Evolutionary conservation across 352 stramenopile genomes (phyloP), one percentile per base, ranked within the genome.

Genomic region (Aphanomyces cochlioides): DNA sequence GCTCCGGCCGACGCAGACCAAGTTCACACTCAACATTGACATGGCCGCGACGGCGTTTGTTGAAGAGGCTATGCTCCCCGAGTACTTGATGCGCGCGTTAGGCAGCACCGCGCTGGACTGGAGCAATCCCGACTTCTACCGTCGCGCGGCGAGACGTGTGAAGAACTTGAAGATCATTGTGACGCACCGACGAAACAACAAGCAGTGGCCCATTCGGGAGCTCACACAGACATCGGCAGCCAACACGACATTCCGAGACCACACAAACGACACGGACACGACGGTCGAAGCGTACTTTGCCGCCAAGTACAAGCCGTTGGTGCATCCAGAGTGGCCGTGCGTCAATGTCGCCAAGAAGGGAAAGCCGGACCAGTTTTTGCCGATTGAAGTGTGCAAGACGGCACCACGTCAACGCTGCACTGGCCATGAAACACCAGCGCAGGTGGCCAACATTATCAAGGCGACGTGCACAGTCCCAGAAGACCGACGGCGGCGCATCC

Each of bases 371-470:
- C 92, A 84, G 47, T 93, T 88, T 45, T 59, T 93, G 58, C 88
- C 88, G 6, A 90, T 96, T 59, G 88, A 96, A 65, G 84, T 94
- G 0, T 96, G 88, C 58, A 67, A 79, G 57, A 88, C 90, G n/a
- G 74, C 87, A 56, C 76, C 63, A 0, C 82, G 84, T 2, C 88
- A 96, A 68, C 90, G 88, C 66, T 82, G 79, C 48, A 83, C 84
- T 1, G 81, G 84, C 63, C 93, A 96, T 73, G 77, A 75, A 3
- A 92, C 81, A 19, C 85, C 93, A 59, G 85, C 78, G n/a, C 85
- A 96, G 37, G 88, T 90, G 8, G 80, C 84, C 12, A 87, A 91
- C 45, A 93, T 96, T 78, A 96, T 95, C 48, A 56, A 70, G 2
- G 85, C 89, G 45, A 88, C 84, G 28, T 83, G 77, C 57, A 90